A percentile compares a stretch with the other conserved stretches of the same genome.
Conservation (phyloP, 2,329 filamentous ascomycete genomes). For the Emergomyces pasteurianus region DNA sequence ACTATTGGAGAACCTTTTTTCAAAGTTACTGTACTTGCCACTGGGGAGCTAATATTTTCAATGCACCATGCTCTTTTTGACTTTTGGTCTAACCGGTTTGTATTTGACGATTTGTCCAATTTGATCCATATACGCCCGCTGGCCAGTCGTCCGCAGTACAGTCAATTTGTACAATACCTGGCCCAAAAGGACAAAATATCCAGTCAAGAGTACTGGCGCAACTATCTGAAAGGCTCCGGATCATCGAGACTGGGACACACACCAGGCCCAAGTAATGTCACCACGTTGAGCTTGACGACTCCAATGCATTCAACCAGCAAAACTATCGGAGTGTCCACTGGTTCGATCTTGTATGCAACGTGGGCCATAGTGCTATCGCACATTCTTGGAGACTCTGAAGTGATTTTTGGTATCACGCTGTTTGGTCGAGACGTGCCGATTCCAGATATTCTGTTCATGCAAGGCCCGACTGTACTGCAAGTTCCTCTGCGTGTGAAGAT, state of each 20-base stretch:
- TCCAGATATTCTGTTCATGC: constrained; percentile 25
- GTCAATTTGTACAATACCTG: background rate
- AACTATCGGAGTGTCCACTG: background rate
- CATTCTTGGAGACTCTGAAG: constrained; percentile 26
- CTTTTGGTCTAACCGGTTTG: constrained; percentile 21
- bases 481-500: constrained; percentile 27
- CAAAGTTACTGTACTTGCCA: constrained; percentile 7
- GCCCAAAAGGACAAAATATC: background rate
- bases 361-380: constrained; percentile 28
- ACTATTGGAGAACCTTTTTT: constrained; percentile 8
- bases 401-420: constrained; percentile 31
- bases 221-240: background rate
- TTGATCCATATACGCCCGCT: background rate
- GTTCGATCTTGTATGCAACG: constrained; percentile 17
- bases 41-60: constrained; percentile 15
- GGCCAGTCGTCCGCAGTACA: background rate
- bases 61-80: constrained; percentile 26
- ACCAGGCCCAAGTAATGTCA: background rate
- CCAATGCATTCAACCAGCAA: background rate
- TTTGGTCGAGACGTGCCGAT: constrained; percentile 30
- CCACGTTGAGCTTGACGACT: background rate
- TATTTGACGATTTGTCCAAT: constrained; percentile 16
- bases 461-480: constrained; percentile 31
- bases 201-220: background rate
- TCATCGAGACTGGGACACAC: background rate